phyloP scores from a whole-genome alignment of 129 eudicot species.

The Helianthus annuus region HanXRQr2.0-SUNRISE NC_035439.2:126757881-126758380 shows the following conservation, averaged over 20 bases:
- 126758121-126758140: background rate
- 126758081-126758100: background rate
- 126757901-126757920: too few species aligned
- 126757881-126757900: too few species aligned
- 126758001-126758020: background rate
- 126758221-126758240: background rate
- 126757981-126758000: background rate
- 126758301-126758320: background rate
- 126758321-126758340: background rate
- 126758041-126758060: background rate
- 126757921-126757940: too few species aligned
- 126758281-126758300: slow-evolving; percentile 1
- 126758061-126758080: background rate
- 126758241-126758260: background rate
- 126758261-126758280: background rate
- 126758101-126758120: background rate
- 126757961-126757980: background rate
- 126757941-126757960: background rate
- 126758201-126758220: background rate
- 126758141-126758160: background rate
- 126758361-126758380: background rate
- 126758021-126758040: background rate
- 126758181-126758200: background rate
- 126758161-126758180: background rate
- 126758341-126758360: background rate